Percentiles rank a stretch among this genome's conserved stretches.
phyloP scores from a whole-genome alignment of 345 rosid species.

The Leavenworthia alabamica region DNA sequence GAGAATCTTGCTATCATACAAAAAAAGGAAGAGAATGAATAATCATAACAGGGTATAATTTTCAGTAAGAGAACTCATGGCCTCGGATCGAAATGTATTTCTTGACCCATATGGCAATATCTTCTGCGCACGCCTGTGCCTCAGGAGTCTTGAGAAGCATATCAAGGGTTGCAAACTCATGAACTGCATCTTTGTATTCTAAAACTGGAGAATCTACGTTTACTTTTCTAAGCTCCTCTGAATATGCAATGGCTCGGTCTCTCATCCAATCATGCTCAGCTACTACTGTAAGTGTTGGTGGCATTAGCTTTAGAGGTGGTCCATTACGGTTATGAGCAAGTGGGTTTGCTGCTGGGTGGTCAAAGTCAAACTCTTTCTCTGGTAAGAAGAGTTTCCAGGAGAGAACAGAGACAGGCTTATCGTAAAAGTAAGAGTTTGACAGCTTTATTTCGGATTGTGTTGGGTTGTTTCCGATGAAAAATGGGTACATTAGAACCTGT shows the following conservation, averaged over 20 bases:
- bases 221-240: conserved; percentile 80
- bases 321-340: conserved; percentile 49
- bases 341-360: conserved; percentile 92
- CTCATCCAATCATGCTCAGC: conserved; percentile 98
- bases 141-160: conserved; percentile 81
- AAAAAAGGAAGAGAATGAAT: conserved; percentile 13
- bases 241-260: conserved; percentile 87
- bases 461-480: conserved; percentile 74
- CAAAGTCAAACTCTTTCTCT: conserved; percentile 62
- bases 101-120: conserved; percentile 86
- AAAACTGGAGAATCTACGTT: conserved; percentile 87
- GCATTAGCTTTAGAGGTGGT: conserved; percentile 82
- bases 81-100: conserved; percentile 79
- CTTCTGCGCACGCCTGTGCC: conserved; percentile 85
- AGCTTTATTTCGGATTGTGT: conserved; percentile 71
- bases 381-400: conserved; percentile 87
- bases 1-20: conserved; percentile 23
- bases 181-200: conserved; percentile 91
- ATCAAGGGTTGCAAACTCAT: conserved; percentile 93
- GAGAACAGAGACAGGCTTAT: conserved; percentile 61
- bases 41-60: not conserved
- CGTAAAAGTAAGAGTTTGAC: conserved; percentile 76
- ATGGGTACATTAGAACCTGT: conserved; percentile 87
- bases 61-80: conserved; percentile 82
- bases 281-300: conserved; percentile 84